phyloP scores from a whole-genome alignment of 78 protist genomes.

The Planoprotostelium fungivorum region DNA sequence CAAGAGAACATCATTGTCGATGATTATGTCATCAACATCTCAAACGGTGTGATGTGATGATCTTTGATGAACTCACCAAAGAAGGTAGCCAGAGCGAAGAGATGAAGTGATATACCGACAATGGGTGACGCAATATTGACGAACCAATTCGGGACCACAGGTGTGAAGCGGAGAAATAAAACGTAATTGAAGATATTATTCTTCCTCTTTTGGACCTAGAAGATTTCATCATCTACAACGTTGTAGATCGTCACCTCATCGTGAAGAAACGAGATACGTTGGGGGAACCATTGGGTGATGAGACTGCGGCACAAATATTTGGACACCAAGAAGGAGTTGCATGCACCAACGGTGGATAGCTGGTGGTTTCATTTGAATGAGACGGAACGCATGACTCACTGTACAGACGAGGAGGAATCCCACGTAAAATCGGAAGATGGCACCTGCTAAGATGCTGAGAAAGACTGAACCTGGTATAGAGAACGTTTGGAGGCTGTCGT shows the following conservation, averaged over 20 bases:
- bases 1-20: background rate
- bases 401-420: constrained; percentile 56
- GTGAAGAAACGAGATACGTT: constrained; percentile 25
- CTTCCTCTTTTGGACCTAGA: constrained; percentile 1
- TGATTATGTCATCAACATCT: background rate
- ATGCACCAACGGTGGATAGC: constrained; percentile 47
- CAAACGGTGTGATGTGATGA: too few relatives aligned
- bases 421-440: constrained; percentile 54
- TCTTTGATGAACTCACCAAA: constrained; percentile 18
- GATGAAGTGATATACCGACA: constrained; percentile 24
- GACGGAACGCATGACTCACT: background rate
- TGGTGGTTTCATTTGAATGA: background rate
- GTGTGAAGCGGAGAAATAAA: constrained; percentile 62
- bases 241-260: constrained; percentile 8
- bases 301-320: constrained; percentile 24
- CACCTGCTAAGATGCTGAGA: constrained; percentile 48
- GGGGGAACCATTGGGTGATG: constrained; percentile 31
- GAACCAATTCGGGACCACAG: constrained; percentile 74
- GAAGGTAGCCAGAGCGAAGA: constrained; percentile 54
- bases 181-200: constrained; percentile 39
- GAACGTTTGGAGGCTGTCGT: constrained; percentile 52
- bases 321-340: constrained; percentile 30
- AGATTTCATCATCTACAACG: too few relatives aligned
- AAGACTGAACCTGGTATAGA: constrained; percentile 68
- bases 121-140: constrained; percentile 67